A percentile compares a stretch with the other conserved stretches of the same genome.
Conservation (phyloP, 768 basidiomycete species). For the Boletus barrowsii region DNA sequence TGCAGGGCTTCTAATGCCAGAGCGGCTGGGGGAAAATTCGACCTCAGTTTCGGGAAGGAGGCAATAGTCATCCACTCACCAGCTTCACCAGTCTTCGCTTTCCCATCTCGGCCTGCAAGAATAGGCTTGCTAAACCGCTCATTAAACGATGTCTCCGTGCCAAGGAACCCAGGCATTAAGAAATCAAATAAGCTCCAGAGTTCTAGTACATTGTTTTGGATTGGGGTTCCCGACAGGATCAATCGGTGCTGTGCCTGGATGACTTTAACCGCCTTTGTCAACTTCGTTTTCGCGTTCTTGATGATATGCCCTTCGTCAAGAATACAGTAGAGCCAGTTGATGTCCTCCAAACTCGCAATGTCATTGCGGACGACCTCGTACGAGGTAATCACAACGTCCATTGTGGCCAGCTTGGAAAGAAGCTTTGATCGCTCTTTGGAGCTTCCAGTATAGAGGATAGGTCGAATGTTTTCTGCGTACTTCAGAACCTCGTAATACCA, state of each 20-base stretch:
- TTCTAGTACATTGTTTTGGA: conserved; percentile 98
- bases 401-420: conserved; percentile 57
- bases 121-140: conserved; percentile 97
- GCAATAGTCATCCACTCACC: conserved; percentile 49
- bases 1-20: conserved; percentile 93
- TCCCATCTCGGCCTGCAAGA: conserved; percentile 90
- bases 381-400: conserved; percentile 94
- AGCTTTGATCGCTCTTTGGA: conserved; percentile 75
- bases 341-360: conserved; percentile 64
- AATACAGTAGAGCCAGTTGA: conserved; percentile 93
- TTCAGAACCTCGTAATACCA: conserved; percentile 99
- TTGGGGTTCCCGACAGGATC: conserved; percentile 95
- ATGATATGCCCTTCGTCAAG: conserved; percentile 98
- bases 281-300: conserved; percentile 97
- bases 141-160: conserved; percentile 92
- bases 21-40: conserved; percentile 56
- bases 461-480: conserved; percentile 80
- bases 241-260: conserved; percentile 89
- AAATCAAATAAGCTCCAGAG: conserved; percentile 99
- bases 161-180: conserved; percentile 98
- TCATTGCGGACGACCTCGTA: conserved; percentile 98
- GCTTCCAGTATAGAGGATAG: conserved; percentile 87
- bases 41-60: neutral
- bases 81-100: conserved; percentile 91
- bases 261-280: conserved; percentile 93